These are phyloP conservation scores for Populus pruinosa DNA, from an alignment of 345 rosid species.

Conservation along the genomic window DNA sequence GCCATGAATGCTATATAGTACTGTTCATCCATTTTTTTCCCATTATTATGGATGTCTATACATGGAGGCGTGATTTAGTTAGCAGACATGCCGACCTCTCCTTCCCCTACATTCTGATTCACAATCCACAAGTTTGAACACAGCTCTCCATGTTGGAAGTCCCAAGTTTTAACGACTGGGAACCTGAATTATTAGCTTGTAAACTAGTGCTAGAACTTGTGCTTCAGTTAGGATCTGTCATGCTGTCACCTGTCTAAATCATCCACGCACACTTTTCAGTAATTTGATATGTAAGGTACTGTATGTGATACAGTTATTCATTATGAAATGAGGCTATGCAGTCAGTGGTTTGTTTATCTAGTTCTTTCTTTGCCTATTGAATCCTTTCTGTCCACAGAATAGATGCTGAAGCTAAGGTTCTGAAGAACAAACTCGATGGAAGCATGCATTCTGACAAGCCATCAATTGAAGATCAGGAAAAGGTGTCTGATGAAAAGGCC, in stretches of 20 bases:
- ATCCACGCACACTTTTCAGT: background rate
- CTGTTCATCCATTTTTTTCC: background rate
- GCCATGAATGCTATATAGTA: background rate
- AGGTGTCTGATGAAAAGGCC: slow-evolving; percentile 42
- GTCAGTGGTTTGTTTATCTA: slow-evolving; percentile 1
- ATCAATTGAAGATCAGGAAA: slow-evolving; percentile 41
- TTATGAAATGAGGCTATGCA: background rate
- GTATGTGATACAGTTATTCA: background rate
- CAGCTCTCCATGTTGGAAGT: background rate
- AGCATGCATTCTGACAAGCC: slow-evolving; percentile 34
- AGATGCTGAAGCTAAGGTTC: slow-evolving; percentile 64
- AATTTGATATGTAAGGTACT: background rate
- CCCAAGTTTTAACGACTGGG: background rate
- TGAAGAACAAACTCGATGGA: slow-evolving; percentile 65
- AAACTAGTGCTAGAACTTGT: background rate
- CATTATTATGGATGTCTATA: background rate
- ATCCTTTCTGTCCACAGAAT: slow-evolving; percentile 43
- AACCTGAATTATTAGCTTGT: background rate
- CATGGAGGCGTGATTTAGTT: background rate
- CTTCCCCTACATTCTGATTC: background rate
- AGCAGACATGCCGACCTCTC: background rate
- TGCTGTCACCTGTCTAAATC: background rate
- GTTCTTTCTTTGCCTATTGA: slow-evolving; percentile 13
- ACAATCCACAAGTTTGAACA: background rate
- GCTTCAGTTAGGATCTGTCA: background rate